Percentiles rank a stretch among this genome's conserved stretches.
Conservation (phyloP, 805 yeast genomes). For the Diddensiella caesifluorescens region DNA sequence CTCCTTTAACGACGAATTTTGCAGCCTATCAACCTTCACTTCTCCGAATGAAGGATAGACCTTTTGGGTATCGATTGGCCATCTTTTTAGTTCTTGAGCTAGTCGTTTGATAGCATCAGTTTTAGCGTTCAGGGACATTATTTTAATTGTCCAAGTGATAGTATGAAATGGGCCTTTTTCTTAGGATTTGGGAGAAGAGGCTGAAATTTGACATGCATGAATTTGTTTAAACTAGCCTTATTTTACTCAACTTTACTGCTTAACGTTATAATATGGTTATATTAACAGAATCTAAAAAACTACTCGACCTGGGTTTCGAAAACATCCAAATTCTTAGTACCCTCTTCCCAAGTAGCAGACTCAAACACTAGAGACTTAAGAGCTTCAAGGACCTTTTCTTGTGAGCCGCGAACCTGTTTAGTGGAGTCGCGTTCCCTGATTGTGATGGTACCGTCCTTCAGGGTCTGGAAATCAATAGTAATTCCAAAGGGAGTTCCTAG, state of each 20-base stretch:
- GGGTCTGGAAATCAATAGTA: conserved; percentile 92
- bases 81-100: conserved; percentile 22
- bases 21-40: conserved; percentile 40
- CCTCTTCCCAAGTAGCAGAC: conserved; percentile 79
- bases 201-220: background rate
- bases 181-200: no score
- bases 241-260: background rate
- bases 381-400: conserved; percentile 63
- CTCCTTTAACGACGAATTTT: conserved; percentile 17
- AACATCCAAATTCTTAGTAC: conserved; percentile 63
- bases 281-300: conserved; percentile 1
- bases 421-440: conserved; percentile 97
- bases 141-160: no score
- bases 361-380: conserved; percentile 69
- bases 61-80: conserved; percentile 40
- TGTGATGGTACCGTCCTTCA: conserved; percentile 82
- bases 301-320: conserved; percentile 61
- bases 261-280: no score
- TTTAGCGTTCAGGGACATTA: conserved; percentile 18
- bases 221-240: background rate
- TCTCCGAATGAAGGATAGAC: conserved; percentile 47
- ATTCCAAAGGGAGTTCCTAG: conserved; percentile 98
- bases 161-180: no score
- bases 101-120: conserved; percentile 22
- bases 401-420: conserved; percentile 89